phyloP scores from a whole-genome alignment of 768 basidiomycete genomes.

The Lyophyllum semitale region DNA sequence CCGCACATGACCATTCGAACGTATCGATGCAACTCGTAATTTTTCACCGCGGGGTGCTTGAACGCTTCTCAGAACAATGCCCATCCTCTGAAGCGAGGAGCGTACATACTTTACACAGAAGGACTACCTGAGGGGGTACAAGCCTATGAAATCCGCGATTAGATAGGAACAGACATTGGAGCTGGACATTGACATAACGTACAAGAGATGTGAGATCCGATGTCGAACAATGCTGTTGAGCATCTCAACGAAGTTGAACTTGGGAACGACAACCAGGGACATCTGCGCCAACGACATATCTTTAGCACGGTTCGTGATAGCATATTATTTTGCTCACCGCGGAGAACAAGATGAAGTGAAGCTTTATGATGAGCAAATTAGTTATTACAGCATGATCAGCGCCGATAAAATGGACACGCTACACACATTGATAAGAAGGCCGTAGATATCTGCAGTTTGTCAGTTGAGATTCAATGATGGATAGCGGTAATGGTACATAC shows the following conservation, averaged over 20 bases:
- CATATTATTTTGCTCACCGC: slow-evolving; percentile 42
- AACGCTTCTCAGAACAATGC: not conserved
- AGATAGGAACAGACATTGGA: not conserved
- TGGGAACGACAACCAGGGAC: slow-evolving; percentile 59
- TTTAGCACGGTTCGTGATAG: not conserved
- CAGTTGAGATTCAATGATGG: not conserved
- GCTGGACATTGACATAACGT: slow-evolving; percentile 10
- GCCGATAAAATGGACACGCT: not conserved
- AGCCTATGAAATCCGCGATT: slow-evolving; percentile 32
- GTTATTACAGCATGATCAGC: not conserved
- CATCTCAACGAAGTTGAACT: slow-evolving; percentile 64
- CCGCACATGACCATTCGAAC: slow-evolving; percentile 54
- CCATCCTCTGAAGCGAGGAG: not conserved
- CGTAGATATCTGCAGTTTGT: slow-evolving; percentile 57
- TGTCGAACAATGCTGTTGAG: slow-evolving; percentile 61
- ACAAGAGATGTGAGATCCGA: slow-evolving; percentile 57
- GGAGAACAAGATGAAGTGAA: slow-evolving; percentile 58
- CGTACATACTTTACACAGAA: slow-evolving; percentile 54
- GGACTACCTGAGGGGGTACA: slow-evolving; percentile 58
- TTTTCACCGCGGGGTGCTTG: slow-evolving; percentile 53
- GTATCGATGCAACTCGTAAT: slow-evolving; percentile 45
- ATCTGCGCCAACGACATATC: slow-evolving; percentile 33
- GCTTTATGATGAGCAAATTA: slow-evolving; percentile 28
- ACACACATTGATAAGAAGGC: slow-evolving; percentile 59
- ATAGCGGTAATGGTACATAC: slow-evolving; percentile 35